These are phyloP conservation scores for Aspergillus hortae DNA, from an alignment of 2,329 filamentous ascomycete species.

Conservation along the genomic window DNA sequence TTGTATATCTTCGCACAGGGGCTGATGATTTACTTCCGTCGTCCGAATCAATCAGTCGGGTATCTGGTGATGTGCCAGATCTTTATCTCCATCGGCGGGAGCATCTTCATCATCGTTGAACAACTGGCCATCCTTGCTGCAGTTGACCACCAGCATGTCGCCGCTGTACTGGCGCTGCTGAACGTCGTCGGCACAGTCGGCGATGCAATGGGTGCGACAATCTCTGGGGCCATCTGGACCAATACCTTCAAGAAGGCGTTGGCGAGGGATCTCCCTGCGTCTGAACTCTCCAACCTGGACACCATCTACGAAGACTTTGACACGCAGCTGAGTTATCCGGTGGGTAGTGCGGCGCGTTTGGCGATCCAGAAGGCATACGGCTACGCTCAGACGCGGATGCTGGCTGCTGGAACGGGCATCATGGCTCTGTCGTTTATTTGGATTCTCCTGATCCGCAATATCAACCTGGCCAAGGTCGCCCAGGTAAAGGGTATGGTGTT, in stretches of 20 bases:
- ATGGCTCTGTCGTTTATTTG: slow-evolving; percentile 12
- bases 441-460: slow-evolving; percentile 8
- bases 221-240: slow-evolving; percentile 32
- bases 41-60: slow-evolving; percentile 43
- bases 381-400: slow-evolving; percentile 39
- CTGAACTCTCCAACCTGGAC: slow-evolving; percentile 7
- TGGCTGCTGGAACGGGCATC: slow-evolving; percentile 27
- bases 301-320: slow-evolving; percentile 11
- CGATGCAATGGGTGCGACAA: slow-evolving; percentile 26
- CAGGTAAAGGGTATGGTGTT: slow-evolving; percentile 2
- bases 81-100: slow-evolving; percentile 52
- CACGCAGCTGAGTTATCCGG: slow-evolving; percentile 25
- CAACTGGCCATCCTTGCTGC: slow-evolving; percentile 54
- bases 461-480: slow-evolving; percentile 1
- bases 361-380: slow-evolving; percentile 45
- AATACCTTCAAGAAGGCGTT: slow-evolving; percentile 35
- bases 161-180: slow-evolving; percentile 48
- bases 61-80: slow-evolving; percentile 54
- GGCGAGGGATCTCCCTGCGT: slow-evolving; percentile 28
- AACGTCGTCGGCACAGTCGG: slow-evolving; percentile 30
- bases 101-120: slow-evolving; percentile 48
- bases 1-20: slow-evolving; percentile 47
- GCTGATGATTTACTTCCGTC: slow-evolving; percentile 52
- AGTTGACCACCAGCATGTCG: slow-evolving; percentile 50
- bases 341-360: slow-evolving; percentile 35